phyloP scores from a whole-genome alignment of 176 grass and related monocot species.

The Ampelocalamus luodianensis region DNA sequence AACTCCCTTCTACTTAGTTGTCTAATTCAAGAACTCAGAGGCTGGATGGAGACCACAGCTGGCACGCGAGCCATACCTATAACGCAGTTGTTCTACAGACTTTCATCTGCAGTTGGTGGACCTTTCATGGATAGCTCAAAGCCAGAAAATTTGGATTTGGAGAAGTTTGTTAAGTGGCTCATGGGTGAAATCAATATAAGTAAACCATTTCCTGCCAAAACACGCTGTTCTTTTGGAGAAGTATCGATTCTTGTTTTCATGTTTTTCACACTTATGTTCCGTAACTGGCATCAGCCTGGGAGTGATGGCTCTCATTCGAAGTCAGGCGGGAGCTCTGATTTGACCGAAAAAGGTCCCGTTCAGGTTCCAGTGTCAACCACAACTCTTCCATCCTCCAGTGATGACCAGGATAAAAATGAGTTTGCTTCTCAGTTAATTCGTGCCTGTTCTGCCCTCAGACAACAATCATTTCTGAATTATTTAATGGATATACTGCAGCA shows the following conservation, averaged over 20 bases:
- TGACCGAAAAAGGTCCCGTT: conserved; percentile 66
- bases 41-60: conserved; percentile 87
- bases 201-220: conserved; percentile 79
- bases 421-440: conserved; percentile 85
- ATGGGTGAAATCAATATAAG: conserved; percentile 88
- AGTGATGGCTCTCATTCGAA: conserved; percentile 66
- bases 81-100: conserved; percentile 93
- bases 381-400: conserved; percentile 50
- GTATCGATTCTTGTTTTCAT: conserved; percentile 96
- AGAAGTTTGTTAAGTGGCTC: conserved; percentile 95
- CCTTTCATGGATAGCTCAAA: conserved; percentile 97
- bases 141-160: conserved; percentile 89
- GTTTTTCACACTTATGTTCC: conserved; percentile 98
- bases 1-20: conserved; percentile 80
- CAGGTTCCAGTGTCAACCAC: conserved; percentile 52
- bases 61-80: conserved; percentile 85
- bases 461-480: conserved; percentile 92
- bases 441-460: conserved; percentile 85
- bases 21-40: conserved; percentile 88
- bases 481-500: conserved; percentile 98
- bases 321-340: conserved; percentile 66
- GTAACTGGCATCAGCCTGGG: conserved; percentile 98
- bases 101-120: conserved; percentile 94
- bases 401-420: conserved; percentile 86
- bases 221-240: conserved; percentile 83